These are phyloP conservation scores for Hypomyces rosellus DNA, from an alignment of 2,329 filamentous ascomycete species.

Conservation along the genomic window DNA sequence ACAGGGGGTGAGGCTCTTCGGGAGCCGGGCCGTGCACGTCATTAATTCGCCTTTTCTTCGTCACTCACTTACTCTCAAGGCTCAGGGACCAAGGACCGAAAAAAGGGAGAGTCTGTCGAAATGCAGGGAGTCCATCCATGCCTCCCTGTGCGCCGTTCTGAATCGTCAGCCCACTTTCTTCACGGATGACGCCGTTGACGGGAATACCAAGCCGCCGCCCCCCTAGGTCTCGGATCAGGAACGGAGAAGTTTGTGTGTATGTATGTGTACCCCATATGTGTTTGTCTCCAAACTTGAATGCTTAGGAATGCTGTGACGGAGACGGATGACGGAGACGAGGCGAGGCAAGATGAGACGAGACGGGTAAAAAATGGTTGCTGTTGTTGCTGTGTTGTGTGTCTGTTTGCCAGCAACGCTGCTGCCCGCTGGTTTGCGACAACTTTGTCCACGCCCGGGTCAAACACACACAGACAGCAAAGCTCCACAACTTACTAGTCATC, in stretches of 20 bases:
- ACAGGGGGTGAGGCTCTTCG: conserved; percentile 11
- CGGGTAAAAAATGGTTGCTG: too few relatives aligned
- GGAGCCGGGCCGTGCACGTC: conserved; percentile 12
- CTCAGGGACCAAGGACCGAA: too few relatives aligned
- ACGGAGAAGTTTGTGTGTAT: background rate
- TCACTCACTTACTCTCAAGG: too few relatives aligned
- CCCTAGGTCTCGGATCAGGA: too few relatives aligned
- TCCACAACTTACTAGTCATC: conserved; percentile 7
- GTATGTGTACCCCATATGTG: background rate
- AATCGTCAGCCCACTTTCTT: background rate
- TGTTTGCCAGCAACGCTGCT: conserved; percentile 9
- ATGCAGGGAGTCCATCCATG: conserved; percentile 4
- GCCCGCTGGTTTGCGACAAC: conserved; percentile 7
- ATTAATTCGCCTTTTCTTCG: conserved; percentile 10
- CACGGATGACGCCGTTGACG: background rate
- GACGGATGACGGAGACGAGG: background rate
- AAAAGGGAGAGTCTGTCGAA: background rate
- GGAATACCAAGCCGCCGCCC: background rate
- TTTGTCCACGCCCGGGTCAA: too few relatives aligned
- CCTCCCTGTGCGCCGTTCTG: conserved; percentile 4
- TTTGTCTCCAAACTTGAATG: conserved; percentile 1
- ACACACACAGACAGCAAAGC: background rate
- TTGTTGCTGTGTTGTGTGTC: background rate
- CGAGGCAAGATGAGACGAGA: background rate
- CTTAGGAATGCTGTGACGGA: conserved; percentile 8